Evolutionary conservation across 2,329 filamentous ascomycete species (phyloP).

Genomic region (Penicillium occitanis): DNA sequence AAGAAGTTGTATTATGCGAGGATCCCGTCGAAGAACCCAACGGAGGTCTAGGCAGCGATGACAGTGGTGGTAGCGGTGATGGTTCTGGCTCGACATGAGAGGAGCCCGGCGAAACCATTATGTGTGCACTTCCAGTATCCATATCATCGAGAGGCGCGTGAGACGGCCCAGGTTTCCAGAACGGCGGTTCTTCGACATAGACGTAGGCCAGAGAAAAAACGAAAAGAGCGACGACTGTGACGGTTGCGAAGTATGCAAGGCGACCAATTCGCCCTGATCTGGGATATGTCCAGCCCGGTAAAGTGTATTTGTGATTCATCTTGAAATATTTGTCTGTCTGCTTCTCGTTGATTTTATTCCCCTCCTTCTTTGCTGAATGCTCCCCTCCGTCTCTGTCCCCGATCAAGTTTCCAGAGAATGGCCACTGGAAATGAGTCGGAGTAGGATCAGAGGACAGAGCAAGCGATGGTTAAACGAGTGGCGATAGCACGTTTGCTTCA

Average conservation of each 20-base stretch:
- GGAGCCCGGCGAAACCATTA: constrained; percentile 11
- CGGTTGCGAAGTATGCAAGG: constrained; percentile 17
- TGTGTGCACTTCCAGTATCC: constrained; percentile 1
- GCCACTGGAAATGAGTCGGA: constrained; percentile 1
- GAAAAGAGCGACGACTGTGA: constrained; percentile 15
- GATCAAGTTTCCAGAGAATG: background rate
- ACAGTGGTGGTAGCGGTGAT: background rate
- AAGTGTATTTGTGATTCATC: constrained; percentile 17
- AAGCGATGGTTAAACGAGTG: background rate
- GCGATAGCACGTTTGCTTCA: constrained; percentile 1
- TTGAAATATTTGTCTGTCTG: background rate
- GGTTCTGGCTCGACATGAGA: background rate
- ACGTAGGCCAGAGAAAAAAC: constrained; percentile 21
- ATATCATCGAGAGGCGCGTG: background rate
- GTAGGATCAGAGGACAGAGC: constrained; percentile 10
- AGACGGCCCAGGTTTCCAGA: constrained; percentile 7
- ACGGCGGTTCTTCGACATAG: constrained; percentile 21
- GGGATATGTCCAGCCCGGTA: constrained; percentile 18
- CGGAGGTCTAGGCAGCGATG: constrained; percentile 2
- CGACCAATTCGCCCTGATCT: constrained; percentile 14
- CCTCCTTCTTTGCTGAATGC: background rate
- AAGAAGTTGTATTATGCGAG: background rate
- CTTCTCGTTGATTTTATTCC: background rate
- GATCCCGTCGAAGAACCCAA: background rate
- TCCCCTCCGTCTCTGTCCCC: background rate